Evolutionary conservation across 352 stramenopile species (phyloP).

Genomic region (Peronospora farinosa): DNA sequence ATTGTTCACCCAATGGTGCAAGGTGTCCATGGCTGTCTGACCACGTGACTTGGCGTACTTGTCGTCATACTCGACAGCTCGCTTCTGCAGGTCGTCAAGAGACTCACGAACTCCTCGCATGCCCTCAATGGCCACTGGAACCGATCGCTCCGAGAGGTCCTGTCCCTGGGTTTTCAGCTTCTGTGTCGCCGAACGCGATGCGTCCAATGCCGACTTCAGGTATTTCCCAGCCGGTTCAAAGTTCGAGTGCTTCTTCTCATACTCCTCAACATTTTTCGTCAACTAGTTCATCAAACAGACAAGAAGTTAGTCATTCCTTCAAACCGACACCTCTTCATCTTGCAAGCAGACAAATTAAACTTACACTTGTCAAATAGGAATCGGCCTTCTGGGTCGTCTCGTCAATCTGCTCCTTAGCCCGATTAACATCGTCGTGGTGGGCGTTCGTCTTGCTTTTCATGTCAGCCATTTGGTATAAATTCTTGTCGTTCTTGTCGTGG

Average conservation of each 20-base stretch:
- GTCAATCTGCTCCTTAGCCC: slow-evolving; percentile 50
- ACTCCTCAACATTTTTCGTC: slow-evolving; percentile 51
- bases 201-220: slow-evolving; percentile 34
- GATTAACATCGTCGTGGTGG: slow-evolving; percentile 33
- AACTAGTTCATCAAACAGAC: slow-evolving; percentile 23
- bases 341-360: slow-evolving; percentile 7
- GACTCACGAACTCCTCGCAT: slow-evolving; percentile 39
- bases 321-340: background rate
- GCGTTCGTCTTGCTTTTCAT: slow-evolving; percentile 37
- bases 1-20: slow-evolving; percentile 46
- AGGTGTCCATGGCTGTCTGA: slow-evolving; percentile 17
- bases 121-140: slow-evolving; percentile 40
- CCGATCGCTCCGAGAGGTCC: slow-evolving; percentile 35
- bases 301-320: background rate
- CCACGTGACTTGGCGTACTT: slow-evolving; percentile 41
- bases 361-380: slow-evolving; percentile 40
- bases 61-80: slow-evolving; percentile 46
- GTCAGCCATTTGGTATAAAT: slow-evolving; percentile 16
- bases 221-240: slow-evolving; percentile 42
- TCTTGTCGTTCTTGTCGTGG: background rate
- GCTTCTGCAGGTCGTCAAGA: slow-evolving; percentile 33
- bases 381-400: slow-evolving; percentile 47
- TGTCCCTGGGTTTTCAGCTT: slow-evolving; percentile 33
- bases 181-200: slow-evolving; percentile 30
- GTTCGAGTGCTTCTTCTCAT: slow-evolving; percentile 41